phyloP scores from a whole-genome alignment of 2,329 filamentous ascomycete genomes.

The Alternaria hordeiaustralica region DNA sequence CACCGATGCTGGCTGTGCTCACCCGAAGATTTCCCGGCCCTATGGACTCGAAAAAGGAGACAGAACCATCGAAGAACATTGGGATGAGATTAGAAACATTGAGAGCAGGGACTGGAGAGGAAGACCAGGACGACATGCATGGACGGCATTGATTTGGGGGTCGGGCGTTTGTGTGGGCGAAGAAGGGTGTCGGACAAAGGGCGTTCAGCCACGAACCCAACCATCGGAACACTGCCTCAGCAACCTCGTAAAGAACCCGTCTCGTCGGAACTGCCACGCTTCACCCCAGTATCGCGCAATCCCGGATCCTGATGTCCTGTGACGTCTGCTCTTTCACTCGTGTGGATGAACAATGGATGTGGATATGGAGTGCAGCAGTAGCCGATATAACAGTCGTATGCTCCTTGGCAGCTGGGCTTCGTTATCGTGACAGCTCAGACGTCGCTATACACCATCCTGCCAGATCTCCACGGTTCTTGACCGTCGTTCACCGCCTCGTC shows the following conservation, averaged over 20 bases:
- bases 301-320: neutral
- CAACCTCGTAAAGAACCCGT: slow-evolving; percentile 17
- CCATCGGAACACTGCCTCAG: slow-evolving; percentile 12
- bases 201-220: slow-evolving; percentile 11
- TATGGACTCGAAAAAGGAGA: neutral
- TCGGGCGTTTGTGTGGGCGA: neutral
- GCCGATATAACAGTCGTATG: neutral
- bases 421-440: neutral
- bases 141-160: neutral
- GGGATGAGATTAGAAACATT: neutral
- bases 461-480: neutral
- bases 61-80: neutral
- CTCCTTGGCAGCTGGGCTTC: neutral
- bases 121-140: neutral
- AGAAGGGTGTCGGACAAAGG: slow-evolving; percentile 11
- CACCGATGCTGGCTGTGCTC: slow-evolving; percentile 3
- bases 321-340: slow-evolving; percentile 6
- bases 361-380: neutral
- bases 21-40: neutral
- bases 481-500: slow-evolving; percentile 1
- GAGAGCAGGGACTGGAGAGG: neutral
- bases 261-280: slow-evolving; percentile 12
- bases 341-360: neutral
- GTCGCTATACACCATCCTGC: neutral
- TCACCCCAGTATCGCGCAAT: slow-evolving; percentile 21